Conservation (phyloP, 208 protist species). For the Vickermania ingenoplastis region DNA sequence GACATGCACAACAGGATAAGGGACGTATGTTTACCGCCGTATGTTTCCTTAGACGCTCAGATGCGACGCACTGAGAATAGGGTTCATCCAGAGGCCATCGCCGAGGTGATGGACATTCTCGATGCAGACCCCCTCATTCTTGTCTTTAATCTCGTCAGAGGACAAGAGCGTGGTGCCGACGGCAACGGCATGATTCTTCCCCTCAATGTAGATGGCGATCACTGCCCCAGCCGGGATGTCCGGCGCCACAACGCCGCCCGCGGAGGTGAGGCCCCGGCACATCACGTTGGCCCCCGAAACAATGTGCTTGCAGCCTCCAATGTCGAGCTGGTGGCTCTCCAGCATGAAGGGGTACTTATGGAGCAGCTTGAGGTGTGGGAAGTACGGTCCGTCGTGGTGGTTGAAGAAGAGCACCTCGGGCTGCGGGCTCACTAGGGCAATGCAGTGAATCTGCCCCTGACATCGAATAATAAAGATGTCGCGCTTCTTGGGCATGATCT, state of each 20-base stretch:
- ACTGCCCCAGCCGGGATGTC: constrained; percentile 42
- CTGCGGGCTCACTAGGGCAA: constrained; percentile 87
- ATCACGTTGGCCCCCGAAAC: constrained; percentile 97
- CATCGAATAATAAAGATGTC: constrained; percentile 92
- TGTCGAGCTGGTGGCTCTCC: constrained; percentile 92
- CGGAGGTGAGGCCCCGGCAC: constrained; percentile 95
- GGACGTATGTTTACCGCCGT: no score
- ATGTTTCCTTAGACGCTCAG: constrained; percentile 33
- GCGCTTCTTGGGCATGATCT: constrained; percentile 90
- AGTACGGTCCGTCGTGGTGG: constrained; percentile 91
- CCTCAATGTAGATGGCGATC: constrained; percentile 91
- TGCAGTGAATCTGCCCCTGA: constrained; percentile 86
- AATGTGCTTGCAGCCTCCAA: constrained; percentile 95
- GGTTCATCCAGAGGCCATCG: constrained; percentile 95
- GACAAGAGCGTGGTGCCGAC: constrained; percentile 91
- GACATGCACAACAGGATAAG: no score
- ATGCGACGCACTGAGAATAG: constrained; percentile 74
- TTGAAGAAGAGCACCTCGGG: constrained; percentile 95
- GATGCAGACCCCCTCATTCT: constrained; percentile 92
- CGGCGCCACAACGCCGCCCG: constrained; percentile 75
- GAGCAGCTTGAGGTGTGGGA: constrained; percentile 92
- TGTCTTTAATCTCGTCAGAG: constrained; percentile 83
- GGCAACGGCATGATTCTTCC: constrained; percentile 94
- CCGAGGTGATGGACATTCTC: constrained; percentile 95
- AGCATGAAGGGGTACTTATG: constrained; percentile 97